Conservation (phyloP, 164 flowering plant genomes). For the Berberis thunbergii region DNA sequence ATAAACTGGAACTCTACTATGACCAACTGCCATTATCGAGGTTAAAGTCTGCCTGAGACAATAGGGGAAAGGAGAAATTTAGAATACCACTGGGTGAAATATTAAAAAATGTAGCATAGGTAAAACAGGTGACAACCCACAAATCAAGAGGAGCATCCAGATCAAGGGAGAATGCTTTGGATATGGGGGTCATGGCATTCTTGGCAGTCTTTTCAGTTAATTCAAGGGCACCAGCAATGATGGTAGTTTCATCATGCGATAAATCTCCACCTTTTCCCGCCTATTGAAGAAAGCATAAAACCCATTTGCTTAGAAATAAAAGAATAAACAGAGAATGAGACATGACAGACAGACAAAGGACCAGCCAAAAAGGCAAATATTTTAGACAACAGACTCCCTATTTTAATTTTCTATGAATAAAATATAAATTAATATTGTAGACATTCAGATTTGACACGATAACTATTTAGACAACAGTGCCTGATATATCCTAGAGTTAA, state of each 20-base stretch:
- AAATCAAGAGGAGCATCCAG: slow-evolving; percentile 77
- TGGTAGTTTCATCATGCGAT: slow-evolving; percentile 95
- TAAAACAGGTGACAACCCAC: slow-evolving; percentile 42
- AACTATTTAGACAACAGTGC: too few species aligned
- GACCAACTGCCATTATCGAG: slow-evolving; percentile 75
- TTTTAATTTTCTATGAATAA: too few species aligned
- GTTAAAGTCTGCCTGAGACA: slow-evolving; percentile 59
- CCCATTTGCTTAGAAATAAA: not conserved
- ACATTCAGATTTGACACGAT: too few species aligned
- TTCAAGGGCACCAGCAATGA: slow-evolving; percentile 89
- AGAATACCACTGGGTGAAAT: not conserved
- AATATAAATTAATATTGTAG: too few species aligned
- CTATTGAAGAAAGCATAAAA: slow-evolving; percentile 19
- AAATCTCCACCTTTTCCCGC: slow-evolving; percentile 98
- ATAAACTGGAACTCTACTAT: slow-evolving; percentile 89
- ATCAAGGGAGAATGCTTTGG: slow-evolving; percentile 89
- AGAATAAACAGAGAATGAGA: not conserved
- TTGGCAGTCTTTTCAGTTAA: slow-evolving; percentile 88
- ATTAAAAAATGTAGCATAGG: not conserved
- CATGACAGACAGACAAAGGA: not conserved
- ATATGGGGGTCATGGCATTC: slow-evolving; percentile 92
- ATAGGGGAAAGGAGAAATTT: slow-evolving; percentile 5
- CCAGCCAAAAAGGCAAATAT: too few species aligned
- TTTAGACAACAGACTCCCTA: too few species aligned
- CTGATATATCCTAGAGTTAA: too few species aligned